Evolutionary conservation across 495 filamentous ascomycete genomes (phyloP), one percentile per base, ranked within the genome.

Genomic region (Cladorrhinum samala): DNA sequence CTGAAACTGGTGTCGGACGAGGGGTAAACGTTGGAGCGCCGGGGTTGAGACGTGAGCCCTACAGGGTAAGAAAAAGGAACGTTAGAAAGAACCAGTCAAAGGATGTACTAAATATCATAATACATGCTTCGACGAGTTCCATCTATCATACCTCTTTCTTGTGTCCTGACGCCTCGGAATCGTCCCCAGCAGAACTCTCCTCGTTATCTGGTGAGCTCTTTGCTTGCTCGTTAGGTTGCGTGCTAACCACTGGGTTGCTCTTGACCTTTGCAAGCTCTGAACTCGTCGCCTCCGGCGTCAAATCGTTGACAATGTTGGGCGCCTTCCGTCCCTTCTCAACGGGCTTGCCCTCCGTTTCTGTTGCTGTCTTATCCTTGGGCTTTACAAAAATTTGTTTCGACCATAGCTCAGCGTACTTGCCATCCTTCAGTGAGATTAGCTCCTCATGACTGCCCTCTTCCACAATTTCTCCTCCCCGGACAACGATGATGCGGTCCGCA

Each of bases 371-470:
- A 24, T 75, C 68, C 52, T 77, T 69, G 11, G 79, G 69, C 50
- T 77, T 76, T 27, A 77, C 61, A 55, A 80, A 76, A 9, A 78
- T 71, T 58, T 83, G 80, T 47, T 79, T 81, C 9, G 78, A 77
- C 80, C 80, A 83, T n/a, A 82, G 69, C 52, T 80, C 72, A n/a
- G 75, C 72, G 54, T 85, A 86, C 69, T 79, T 83, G 16, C 83
- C 81, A 18, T 70, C 68, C 18, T 69, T 65, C 9, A 62, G 21
- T n/a, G 24, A 61, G 52, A 83, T 74, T 47, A 89, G 68, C 30
- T 83, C 76, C 14, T 83, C 72, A 62, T 89, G 83, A 46, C 71
- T 80, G 8, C 86, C 84, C 42, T 80, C 71, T 66, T 89, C 83
- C 3, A 81, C 70, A 54, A 87, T 78, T 52, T 79, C 69, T 11